Conservation (phyloP, 441 rosid genomes). For the Biscutella auriculata region DNA sequence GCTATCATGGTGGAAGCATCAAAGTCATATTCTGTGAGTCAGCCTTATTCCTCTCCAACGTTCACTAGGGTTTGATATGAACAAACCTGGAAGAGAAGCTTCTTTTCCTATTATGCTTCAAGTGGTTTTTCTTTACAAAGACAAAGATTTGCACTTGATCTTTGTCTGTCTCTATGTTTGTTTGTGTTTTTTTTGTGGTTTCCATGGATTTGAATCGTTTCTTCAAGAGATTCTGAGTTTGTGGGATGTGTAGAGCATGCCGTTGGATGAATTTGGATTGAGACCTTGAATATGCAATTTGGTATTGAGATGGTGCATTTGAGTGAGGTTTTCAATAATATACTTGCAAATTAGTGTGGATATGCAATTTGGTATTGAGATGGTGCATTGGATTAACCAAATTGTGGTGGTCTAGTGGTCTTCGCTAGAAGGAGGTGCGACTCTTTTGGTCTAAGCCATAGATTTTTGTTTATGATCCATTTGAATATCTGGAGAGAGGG, state of each 20-base stretch:
- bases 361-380: too few relatives aligned
- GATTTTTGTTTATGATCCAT: too few relatives aligned
- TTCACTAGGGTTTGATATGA: constrained; percentile 34
- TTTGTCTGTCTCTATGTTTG: constrained; percentile 8
- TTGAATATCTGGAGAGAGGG: too few relatives aligned
- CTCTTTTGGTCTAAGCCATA: too few relatives aligned
- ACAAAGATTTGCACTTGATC: neutral
- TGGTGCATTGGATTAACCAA: too few relatives aligned
- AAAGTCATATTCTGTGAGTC: constrained; percentile 80
- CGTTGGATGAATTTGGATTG: neutral
- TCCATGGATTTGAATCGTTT: neutral
- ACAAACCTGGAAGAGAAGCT: neutral
- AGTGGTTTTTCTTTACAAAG: constrained; percentile 6
- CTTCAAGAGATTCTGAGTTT: neutral
- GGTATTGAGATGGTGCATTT: neutral
- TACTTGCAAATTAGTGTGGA: too few relatives aligned
- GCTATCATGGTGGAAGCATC: constrained; percentile 60
- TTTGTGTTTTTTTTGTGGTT: neutral
- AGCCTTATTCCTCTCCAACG: constrained; percentile 74
- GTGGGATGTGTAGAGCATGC: neutral
- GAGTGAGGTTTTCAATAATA: neutral
- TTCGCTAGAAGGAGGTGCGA: too few relatives aligned
- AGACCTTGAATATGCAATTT: neutral
- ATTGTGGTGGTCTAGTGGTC: too few relatives aligned
- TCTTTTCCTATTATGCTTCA: neutral